Evolutionary conservation across 1,139 yeast species (phyloP).

Genomic region (Geotrichum europaeum): DNA sequence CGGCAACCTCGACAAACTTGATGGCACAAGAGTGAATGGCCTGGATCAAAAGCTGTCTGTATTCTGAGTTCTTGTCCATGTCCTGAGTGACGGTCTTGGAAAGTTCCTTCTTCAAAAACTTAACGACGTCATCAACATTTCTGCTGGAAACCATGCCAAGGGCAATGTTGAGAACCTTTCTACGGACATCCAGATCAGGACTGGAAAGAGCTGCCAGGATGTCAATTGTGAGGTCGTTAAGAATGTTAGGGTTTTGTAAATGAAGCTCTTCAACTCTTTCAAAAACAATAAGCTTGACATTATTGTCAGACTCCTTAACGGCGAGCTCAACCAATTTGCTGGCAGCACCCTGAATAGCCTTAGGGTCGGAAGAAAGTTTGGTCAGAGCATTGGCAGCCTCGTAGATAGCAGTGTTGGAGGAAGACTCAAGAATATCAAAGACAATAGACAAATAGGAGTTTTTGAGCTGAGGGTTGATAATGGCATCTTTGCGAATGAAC

Average conservation of each 20-base stretch:
- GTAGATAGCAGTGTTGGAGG: conserved; percentile 73
- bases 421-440: conserved; percentile 63
- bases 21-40: conserved; percentile 89
- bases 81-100: conserved; percentile 64
- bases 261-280: conserved; percentile 79
- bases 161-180: conserved; percentile 78
- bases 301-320: conserved; percentile 85
- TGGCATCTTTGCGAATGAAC: conserved; percentile 80
- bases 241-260: conserved; percentile 68
- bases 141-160: conserved; percentile 74
- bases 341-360: conserved; percentile 71
- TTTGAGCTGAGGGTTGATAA: conserved; percentile 56
- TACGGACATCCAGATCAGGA: conserved; percentile 87
- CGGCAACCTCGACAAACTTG: conserved; percentile 83
- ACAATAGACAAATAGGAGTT: conserved; percentile 68
- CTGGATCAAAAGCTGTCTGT: conserved; percentile 80
- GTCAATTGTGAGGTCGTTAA: conserved; percentile 82
- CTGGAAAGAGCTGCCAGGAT: conserved; percentile 77
- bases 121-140: conserved; percentile 91
- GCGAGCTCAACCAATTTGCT: conserved; percentile 83
- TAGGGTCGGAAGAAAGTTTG: conserved; percentile 60
- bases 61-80: conserved; percentile 69
- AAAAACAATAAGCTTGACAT: conserved; percentile 85
- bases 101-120: conserved; percentile 85
- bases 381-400: conserved; percentile 90